A percentile compares a stretch with the other conserved stretches of the same genome.
Conservation (phyloP, 1,284 basidiomycete species). For the Malassezia cuniculi region DNA sequence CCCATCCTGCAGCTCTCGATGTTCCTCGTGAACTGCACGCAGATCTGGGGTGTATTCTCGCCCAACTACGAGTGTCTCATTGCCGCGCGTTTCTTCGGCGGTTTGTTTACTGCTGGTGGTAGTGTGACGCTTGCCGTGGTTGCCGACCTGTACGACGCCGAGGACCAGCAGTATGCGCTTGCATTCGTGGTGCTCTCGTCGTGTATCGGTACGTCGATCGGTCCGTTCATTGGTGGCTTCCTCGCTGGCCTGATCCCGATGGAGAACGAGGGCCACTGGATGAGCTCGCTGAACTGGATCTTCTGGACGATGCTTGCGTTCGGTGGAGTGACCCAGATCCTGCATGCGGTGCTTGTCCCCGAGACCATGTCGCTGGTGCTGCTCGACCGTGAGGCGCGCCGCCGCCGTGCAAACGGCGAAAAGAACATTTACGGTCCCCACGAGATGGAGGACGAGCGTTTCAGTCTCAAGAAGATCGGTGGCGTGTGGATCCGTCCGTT, state of each 20-base stretch:
- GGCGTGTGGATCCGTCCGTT: constrained; percentile 45
- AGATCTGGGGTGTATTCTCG: constrained; percentile 35
- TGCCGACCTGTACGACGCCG: constrained; percentile 43
- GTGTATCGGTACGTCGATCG: constrained; percentile 39
- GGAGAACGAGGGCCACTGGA: no score
- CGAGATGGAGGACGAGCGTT: constrained; percentile 44
- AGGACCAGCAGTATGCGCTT: constrained; percentile 43
- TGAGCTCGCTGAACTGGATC: constrained; percentile 34
- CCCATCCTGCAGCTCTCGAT: constrained; percentile 38
- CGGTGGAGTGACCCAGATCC: constrained; percentile 44
- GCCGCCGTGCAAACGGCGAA: constrained; percentile 37
- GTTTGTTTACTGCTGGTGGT: constrained; percentile 46
- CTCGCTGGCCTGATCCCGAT: constrained; percentile 19
- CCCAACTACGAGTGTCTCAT: constrained; percentile 41
- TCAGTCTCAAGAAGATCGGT: constrained; percentile 43
- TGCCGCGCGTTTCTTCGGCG: constrained; percentile 42
- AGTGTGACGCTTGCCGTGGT: constrained; percentile 48
- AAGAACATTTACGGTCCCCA: constrained; percentile 46
- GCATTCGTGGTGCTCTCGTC: constrained; percentile 41
- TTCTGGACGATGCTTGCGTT: constrained; percentile 48
- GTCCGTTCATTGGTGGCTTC: constrained; percentile 38
- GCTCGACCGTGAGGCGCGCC: constrained; percentile 46
- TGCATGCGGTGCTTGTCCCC: constrained; percentile 47
- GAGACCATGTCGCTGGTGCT: constrained; percentile 47
- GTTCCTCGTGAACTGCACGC: constrained; percentile 45